Evolutionary conservation across 163 green algal genomes (phyloP).

Genomic region (Botryococcus braunii): DNA sequence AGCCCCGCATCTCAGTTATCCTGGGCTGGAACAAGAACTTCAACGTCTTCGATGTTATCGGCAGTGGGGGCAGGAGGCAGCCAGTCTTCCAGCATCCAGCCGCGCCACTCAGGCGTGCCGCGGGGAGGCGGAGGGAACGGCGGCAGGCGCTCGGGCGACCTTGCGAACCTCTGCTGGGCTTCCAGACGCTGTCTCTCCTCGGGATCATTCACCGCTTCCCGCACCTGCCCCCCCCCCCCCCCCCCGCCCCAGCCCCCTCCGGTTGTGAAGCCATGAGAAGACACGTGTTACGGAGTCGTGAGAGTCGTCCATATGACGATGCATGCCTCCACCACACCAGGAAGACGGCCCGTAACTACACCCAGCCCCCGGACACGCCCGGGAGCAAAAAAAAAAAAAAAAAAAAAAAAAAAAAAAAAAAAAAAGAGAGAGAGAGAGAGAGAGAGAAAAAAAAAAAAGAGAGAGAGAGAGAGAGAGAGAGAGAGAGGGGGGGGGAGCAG

Average conservation of each 20-base stretch:
- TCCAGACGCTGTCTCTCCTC: slow-evolving; percentile 9
- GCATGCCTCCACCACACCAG: background rate
- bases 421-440: no score
- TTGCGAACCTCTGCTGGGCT: slow-evolving; percentile 8
- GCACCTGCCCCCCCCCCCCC: background rate
- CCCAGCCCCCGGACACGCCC: slow-evolving; percentile 1
- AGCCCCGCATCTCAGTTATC: no score
- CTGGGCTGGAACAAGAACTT: no score
- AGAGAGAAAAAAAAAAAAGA: no score
- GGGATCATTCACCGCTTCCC: slow-evolving; percentile 7
- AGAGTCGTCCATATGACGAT: background rate
- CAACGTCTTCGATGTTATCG: no score
- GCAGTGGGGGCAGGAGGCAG: background rate
- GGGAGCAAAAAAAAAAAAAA: background rate
- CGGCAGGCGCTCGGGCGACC: background rate
- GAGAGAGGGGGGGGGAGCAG: no score
- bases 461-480: no score
- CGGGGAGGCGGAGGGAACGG: slow-evolving; percentile 17
- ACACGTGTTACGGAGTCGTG: background rate
- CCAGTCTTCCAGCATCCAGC: background rate
- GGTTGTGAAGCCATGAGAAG: no score
- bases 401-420: no score
- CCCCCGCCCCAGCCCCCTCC: no score
- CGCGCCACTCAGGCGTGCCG: background rate
- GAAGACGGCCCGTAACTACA: background rate